Percentiles rank a stretch among this genome's conserved stretches.
Conservation (phyloP, 2,329 filamentous ascomycete species). For the Aureobasidium sp. region DNA sequence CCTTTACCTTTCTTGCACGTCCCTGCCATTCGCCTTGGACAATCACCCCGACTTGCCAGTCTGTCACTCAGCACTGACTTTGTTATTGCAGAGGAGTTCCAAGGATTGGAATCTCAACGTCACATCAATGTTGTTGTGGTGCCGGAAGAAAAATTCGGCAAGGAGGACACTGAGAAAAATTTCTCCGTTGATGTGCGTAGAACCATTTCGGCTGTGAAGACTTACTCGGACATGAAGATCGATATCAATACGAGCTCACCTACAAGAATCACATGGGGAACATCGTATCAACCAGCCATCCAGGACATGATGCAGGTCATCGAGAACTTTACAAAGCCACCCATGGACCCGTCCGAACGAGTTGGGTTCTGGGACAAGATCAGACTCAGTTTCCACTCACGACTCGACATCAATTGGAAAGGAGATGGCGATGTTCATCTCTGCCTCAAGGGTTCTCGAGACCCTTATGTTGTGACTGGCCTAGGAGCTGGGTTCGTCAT, state of each 20-base stretch:
- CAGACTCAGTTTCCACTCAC: conserved; percentile 84
- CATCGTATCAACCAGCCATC: conserved; percentile 93
- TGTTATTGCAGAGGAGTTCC: conserved; percentile 88
- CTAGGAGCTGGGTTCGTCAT: conserved; percentile 92
- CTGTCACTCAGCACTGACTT: conserved; percentile 83
- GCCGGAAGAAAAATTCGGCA: conserved; percentile 51
- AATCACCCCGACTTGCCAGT: conserved; percentile 71
- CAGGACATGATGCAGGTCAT: conserved; percentile 99
- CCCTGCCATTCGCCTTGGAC: conserved; percentile 67
- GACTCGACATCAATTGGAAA: conserved; percentile 82
- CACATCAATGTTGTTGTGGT: conserved; percentile 77
- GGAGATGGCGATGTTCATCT: conserved; percentile 93
- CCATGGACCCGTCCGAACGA: conserved; percentile 83
- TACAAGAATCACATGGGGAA: conserved; percentile 92
- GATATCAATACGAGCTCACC: conserved; percentile 90
- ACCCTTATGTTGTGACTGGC: conserved; percentile 88
- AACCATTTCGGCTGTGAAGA: conserved; percentile 91
- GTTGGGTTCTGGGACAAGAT: conserved; percentile 99
- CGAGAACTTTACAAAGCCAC: conserved; percentile 93
- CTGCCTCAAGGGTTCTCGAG: conserved; percentile 76
- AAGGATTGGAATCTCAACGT: conserved; percentile 69
- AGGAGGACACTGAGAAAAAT: conserved; percentile 52
- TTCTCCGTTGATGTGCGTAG: conserved; percentile 81
- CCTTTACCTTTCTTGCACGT: conserved; percentile 87
- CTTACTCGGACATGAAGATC: conserved; percentile 83